Evolutionary conservation across 2,329 filamentous ascomycete genomes (phyloP), one percentile per base, ranked within the genome.

Genomic region (Colletotrichum aenigma): DNA sequence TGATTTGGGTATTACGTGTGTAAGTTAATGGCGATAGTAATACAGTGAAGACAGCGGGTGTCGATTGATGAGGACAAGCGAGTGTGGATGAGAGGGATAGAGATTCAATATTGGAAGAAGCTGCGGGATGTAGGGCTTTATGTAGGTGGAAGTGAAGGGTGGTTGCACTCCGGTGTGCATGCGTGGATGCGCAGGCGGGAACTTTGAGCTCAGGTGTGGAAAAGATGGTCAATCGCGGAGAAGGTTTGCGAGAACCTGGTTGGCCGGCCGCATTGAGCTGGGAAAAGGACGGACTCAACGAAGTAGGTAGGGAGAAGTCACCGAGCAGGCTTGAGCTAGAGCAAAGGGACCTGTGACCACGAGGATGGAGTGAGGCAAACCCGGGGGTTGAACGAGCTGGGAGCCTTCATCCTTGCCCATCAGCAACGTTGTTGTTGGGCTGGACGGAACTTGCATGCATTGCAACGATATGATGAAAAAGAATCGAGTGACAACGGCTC

Each of bases 401-500:
- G 55, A 56, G 32, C 61, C 38, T 36, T 61, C 65, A 66, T 34
- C 58, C 58, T 61, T 61, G 58, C 13, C 28, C 55, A 32, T 24
- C 30, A 48, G 56, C 24, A 67, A 16, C 12, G 36, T 61, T 56
- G 55, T 71, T 55, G 43, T 43, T 24, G 18, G 67, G 52, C 21
- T 24, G 65, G 65, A 56, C 30, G 71, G 32, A 28, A 56, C 43
- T n/a, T 28, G 30, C 69, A 24, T 70, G 21, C 58, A 55, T 13
- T 65, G 74, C 64, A 74, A 76, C 70, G 58, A 68, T 74, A 60
- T 74, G 70, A 69, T 69, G 70, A 60, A 65, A 74, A 71, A 65
- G 36, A 26, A 32, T 48, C 43, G 18, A 68, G 55, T 15, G 28
- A 65, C 64, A 61, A 62, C 69, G 38, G 30, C 34, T 52, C 48